Percentiles rank a stretch among this genome's conserved stretches.
Conservation (phyloP, 257 asterid genomes). For the Gentiana straminea region DNA sequence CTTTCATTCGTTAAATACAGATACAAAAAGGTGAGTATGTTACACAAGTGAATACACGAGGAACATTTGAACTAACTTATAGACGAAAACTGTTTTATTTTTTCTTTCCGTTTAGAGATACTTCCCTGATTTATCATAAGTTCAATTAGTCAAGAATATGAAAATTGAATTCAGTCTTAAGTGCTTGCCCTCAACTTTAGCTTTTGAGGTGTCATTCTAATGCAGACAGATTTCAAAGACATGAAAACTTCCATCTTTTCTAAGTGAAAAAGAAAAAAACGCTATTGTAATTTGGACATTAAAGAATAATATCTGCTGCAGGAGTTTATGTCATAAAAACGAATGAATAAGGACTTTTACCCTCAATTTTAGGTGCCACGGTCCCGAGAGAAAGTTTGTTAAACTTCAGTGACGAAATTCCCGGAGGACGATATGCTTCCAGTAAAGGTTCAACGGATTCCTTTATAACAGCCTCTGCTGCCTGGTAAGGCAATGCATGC, state of each 20-base stretch:
- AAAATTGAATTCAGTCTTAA: no score
- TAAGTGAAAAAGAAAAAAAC: background rate
- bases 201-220: no score
- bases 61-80: no score
- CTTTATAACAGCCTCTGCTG: conserved; percentile 89
- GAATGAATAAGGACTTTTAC: conserved; percentile 18
- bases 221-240: no score
- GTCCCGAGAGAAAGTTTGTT: conserved; percentile 86
- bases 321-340: background rate
- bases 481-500: conserved; percentile 39
- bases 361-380: conserved; percentile 75
- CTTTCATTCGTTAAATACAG: background rate
- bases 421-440: conserved; percentile 86
- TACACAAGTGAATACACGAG: background rate
- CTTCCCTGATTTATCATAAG: no score
- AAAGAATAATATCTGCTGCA: conserved; percentile 18
- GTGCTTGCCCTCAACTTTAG: no score
- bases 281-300: background rate
- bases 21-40: no score
- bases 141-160: no score
- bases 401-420: conserved; percentile 80
- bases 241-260: no score
- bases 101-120: no score
- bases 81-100: background rate
- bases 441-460: conserved; percentile 92